Base-by-base conservation (phyloP, 257 asterid species). In the Forsythia suspensa region DNA sequence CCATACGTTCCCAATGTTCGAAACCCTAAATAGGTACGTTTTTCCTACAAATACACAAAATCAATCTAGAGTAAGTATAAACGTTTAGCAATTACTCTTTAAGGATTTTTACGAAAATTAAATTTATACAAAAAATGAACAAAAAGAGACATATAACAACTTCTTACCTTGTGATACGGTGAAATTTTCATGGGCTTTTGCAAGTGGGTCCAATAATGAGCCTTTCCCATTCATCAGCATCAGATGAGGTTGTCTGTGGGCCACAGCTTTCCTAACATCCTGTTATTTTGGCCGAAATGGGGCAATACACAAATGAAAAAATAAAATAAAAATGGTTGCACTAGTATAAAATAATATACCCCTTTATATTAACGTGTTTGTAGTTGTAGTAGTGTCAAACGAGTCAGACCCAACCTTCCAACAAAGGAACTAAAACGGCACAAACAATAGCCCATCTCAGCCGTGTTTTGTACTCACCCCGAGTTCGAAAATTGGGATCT, bases 21-120 rank as follows among this genome's bases (percentile, higher is more conserved):
- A 85, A 18, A 89, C 74, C 70, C 93, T 87, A 43, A 89, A 79
- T 77, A 86, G 76, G 38, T 87, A 89, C 3, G 85, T 87, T 79
- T 85, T 87, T 15, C 92, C 92, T 88, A n/a, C 43, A 41, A 18
- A 7, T 59, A 8, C 5, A 12, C 2, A 1, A 59, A 59, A 59
- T 59, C 67, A 59, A 8, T 6, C 8, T 59, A 59, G 0, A 0
- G 2, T 18, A 57, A 6, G 36, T 57, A 20, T 3, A 48, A 48
- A 15, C 20, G n/a, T 4, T 13, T 1, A 29, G 34, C 34, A 29
- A 29, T 29, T 29, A 29, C 34, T 29, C 34, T 29, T 29, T 29
- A 29, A 1, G 34, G 34, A 29, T 29, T 29, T 29, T 1, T 29
- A 29, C 34, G 34, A 1, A 29, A 1, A 29, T 29, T 29, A 29